Evolutionary conservation across 2,329 filamentous ascomycete genomes (phyloP).

Genomic region (Ceratocystis variospora): DNA sequence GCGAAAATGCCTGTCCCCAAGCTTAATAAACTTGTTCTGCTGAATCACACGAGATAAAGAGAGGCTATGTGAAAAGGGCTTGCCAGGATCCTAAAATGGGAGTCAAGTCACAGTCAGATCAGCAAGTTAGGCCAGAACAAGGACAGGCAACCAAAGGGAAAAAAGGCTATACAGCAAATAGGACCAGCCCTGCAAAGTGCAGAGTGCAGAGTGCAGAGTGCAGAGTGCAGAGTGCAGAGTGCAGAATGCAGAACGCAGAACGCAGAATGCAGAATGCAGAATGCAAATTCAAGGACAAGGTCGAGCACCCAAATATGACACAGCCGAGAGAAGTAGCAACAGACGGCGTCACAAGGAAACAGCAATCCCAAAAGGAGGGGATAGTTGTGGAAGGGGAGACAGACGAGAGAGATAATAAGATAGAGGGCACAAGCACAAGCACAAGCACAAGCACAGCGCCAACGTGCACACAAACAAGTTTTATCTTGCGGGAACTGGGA

Average conservation of each 20-base stretch:
- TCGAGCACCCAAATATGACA: neutral
- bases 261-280: neutral
- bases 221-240: neutral
- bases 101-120: constrained; percentile 2
- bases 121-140: neutral
- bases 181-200: neutral
- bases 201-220: neutral
- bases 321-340: neutral
- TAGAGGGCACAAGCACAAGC: neutral
- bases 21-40: neutral
- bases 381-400: neutral
- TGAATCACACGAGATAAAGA: neutral
- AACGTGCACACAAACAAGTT: neutral
- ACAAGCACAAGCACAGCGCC: neutral
- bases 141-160: neutral
- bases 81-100: constrained; percentile 1
- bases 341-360: neutral
- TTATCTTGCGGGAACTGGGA: neutral
- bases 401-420: neutral
- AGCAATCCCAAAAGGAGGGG: neutral
- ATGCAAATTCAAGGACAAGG: neutral
- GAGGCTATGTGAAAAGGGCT: neutral
- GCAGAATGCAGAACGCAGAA: neutral
- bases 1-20: neutral
- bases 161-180: neutral